Conservation (phyloP, 2,329 filamentous ascomycete genomes). For the Nemania sp. region DNA sequence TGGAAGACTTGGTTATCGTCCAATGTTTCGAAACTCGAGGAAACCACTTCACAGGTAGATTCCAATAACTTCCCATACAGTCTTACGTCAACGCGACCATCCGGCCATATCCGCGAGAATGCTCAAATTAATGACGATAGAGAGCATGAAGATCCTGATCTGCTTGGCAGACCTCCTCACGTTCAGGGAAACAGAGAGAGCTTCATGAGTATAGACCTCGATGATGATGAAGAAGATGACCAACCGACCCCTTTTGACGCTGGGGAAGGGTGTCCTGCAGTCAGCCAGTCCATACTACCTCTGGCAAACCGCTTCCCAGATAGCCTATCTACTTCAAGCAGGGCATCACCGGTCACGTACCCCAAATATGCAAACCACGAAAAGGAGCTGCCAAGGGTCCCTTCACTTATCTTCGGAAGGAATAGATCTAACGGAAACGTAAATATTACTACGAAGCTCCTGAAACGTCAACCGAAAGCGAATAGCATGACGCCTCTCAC, state of each 20-base stretch:
- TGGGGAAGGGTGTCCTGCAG: not conserved
- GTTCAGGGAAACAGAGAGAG: not conserved
- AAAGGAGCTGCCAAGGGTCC: conserved; percentile 25
- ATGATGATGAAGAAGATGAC: conserved; percentile 4
- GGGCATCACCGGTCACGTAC: not conserved
- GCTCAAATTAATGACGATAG: conserved; percentile 53
- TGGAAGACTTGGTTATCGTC: conserved; percentile 61
- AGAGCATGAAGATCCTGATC: conserved; percentile 27
- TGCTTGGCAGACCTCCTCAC: not conserved
- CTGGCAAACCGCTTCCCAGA: not conserved
- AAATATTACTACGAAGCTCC: conserved; percentile 27
- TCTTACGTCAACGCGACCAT: conserved; percentile 28
- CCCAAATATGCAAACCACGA: conserved; percentile 10
- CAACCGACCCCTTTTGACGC: conserved; percentile 23
- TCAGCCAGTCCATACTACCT: not conserved
- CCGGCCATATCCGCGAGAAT: conserved; percentile 53
- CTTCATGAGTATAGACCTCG: not conserved
- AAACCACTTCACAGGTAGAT: conserved; percentile 25
- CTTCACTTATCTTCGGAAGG: conserved; percentile 28
- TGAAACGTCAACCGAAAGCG: conserved; percentile 21
- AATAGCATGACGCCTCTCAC: conserved; percentile 17
- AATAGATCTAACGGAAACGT: conserved; percentile 14
- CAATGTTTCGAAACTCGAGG: conserved; percentile 54
- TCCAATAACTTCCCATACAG: conserved; percentile 21
- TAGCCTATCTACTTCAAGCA: not conserved